Base-by-base conservation (phyloP, 129 eudicot species). In the Mikania micrantha region DNA sequence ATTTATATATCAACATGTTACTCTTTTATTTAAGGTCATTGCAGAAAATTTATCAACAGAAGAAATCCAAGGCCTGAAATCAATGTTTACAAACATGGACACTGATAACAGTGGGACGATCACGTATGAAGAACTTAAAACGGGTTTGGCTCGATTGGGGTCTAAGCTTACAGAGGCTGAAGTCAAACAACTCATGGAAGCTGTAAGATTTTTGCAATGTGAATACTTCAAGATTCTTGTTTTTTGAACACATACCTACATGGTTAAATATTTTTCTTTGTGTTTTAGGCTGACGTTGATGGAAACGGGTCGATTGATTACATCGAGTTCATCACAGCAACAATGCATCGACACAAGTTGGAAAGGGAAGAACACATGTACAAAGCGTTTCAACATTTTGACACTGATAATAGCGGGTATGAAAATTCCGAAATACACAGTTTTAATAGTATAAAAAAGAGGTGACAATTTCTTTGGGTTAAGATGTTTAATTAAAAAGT, bases 151-250 rank as follows among this genome's bases (percentile, higher is more conserved):
- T 32, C 79, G 93, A 62, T 88, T 91, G 21, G 97, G 97, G 22
- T 91, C 97, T 38, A 85, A 91, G 79, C 97, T 91, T 32, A 83
- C 90, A 1, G 97, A 87, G 67, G 69, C 83, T 24, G 97, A 91
- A 91, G 95, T 91, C 34, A 78, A 86, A 78, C 95, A 88, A 73
- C 87, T 91, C 60, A 91, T 91, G 95, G 97, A 91, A 81, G 97
- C 97, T 21, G 97, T 91, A 83, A 87, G 88, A 64, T 35, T 39
- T 61, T 38, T 64, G 9, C 10, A 16, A 52, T 35, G 25, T 62
- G 5, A 16, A 39, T 11, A 52, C 44, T 50, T 64, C 21, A 22
- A 74, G 16, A 52, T 66, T 57, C 52, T 74, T 17, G 35, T 52
- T 20, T 56, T 67, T 31, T 17, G 17, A n/a, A n/a, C 4, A 0